Evolutionary conservation across 305 asterid species (phyloP), one percentile per base, ranked within the genome.

Genomic region (Salvia sclarea): DNA sequence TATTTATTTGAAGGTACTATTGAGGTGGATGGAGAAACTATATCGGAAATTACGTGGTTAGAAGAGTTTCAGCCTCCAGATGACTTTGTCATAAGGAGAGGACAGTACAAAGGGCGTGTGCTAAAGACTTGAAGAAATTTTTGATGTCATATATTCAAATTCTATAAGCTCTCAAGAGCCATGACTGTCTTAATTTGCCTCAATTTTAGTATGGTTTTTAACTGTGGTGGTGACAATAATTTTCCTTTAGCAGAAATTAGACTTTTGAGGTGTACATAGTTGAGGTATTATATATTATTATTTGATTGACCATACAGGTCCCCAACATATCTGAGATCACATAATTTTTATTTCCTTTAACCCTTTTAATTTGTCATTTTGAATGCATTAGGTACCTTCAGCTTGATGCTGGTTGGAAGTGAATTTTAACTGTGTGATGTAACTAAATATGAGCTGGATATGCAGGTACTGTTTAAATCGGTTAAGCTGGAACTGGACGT

Each of bases 41-140:
- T 79, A 55, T 78, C 98, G 4, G 86, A 90, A 57, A 57, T 93
- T 72, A 75, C 86, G 56, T 93, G 98, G 98, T 87, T 93, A 76
- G 96, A 88, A 81, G 96, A 90, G 85, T 80, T 74, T 75, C 97
- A 80, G 77, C 96, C 89, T 37, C 95, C 97, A 2, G 97, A 93
- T 50, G 89, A 93, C 78, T 93, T 90, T 68, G 96, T 93, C 73
- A 75, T 93, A 67, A 84, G 86, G 80, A 93, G 96, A 83, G 97
- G 91, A 45, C 91, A 79, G 78, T 91, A 91, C 85, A 87, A 82
- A 81, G 97, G 97, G 22, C 90, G 95, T 3, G 83, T 79, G 74
- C 79, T 87, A 50, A 93, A 90, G 78, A 79, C 88, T 50, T 90
- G 66, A 78, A 62, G 68, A 48, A 63, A 33, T 60, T 73, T 76